Evolutionary conservation across 305 asterid genomes (phyloP), one percentile per base, ranked within the genome.

Genomic region (Fraxinus sp.): DNA sequence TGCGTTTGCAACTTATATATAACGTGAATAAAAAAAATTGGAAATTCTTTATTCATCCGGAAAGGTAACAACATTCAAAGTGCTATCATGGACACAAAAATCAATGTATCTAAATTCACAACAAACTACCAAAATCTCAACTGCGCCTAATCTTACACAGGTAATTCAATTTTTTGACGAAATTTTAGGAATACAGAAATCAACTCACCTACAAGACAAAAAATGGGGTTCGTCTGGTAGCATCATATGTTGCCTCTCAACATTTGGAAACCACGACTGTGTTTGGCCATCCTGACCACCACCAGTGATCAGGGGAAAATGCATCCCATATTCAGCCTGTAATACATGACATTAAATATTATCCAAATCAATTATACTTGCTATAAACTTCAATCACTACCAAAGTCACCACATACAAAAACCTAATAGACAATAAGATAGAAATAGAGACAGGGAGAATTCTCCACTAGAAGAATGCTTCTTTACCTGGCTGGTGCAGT

Each of bases 401-500:
- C 24, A 70, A 30, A 30, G 22, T 28, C 37, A 70, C 41, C 76
- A 13, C 41, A 32, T 32, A 30, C 36, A 70, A 70, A 28, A 13
- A 30, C 75, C 22, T 28, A 62, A 52, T 13, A 79, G 0, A 3
- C 28, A 49, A 52, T 52, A 71, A 79, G 20, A 70, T 35, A 77
- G 18, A 77, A 77, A 77, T 2, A 32, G 79, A 22, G 70, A 16
- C 43, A n/a, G 59, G 52, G 80, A 35, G 33, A 80, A 57, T 5
- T 71, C 7, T 30, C 70, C 82, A 70, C 24, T 28, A 80, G 74
- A 7, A 81, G 10, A 83, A 39, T 71, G 76, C 32, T 52, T 82
- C 79, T 55, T 75, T 81, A 88, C 94, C 91, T 89, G 93, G 87
- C 85, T 82, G 39, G 89, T 80, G 91, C 90, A 88, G 71, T 90